phyloP scores from a whole-genome alignment of 768 basidiomycete species.

The Leccinum ochraceum region DNA sequence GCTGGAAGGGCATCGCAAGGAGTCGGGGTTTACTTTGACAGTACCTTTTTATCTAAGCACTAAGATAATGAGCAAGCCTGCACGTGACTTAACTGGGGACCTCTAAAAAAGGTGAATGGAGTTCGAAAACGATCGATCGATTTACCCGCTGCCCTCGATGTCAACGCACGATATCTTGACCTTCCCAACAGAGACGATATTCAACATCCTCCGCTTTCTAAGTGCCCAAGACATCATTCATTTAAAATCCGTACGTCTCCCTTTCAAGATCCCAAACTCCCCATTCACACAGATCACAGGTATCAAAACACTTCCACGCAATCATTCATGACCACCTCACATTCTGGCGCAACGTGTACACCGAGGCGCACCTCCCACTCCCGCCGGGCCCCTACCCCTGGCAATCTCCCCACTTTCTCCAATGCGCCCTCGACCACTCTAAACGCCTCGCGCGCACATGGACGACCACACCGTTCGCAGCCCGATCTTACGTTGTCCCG shows the following conservation, averaged over 20 bases:
- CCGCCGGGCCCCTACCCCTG: slow-evolving; percentile 21
- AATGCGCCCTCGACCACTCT: slow-evolving; percentile 19
- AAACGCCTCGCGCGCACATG: slow-evolving; percentile 14
- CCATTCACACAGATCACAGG: slow-evolving; percentile 9
- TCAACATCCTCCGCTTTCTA: slow-evolving; percentile 10
- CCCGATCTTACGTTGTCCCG: not conserved
- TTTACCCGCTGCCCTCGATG: no score
- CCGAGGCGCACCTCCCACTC: slow-evolving; percentile 9
- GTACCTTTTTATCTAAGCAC: no score
- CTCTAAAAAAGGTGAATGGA: no score
- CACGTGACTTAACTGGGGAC: no score
- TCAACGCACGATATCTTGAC: not conserved
- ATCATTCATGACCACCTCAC: slow-evolving; percentile 8
- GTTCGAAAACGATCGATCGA: no score
- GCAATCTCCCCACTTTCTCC: slow-evolving; percentile 19
- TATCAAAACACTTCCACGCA: slow-evolving; percentile 14
- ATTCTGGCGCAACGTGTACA: slow-evolving; percentile 17
- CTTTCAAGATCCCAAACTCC: no score
- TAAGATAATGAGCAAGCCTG: no score
- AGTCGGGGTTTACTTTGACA: slow-evolving; percentile 52
- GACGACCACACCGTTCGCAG: slow-evolving; percentile 15
- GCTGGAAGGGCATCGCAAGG: slow-evolving; percentile 71
- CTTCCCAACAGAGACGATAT: slow-evolving; percentile 20
- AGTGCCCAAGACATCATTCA: slow-evolving; percentile 15
- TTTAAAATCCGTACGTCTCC: slow-evolving; percentile 15